phyloP scores from a whole-genome alignment of 106 monocot species.

The Dactylorhiza incarnata region DNA sequence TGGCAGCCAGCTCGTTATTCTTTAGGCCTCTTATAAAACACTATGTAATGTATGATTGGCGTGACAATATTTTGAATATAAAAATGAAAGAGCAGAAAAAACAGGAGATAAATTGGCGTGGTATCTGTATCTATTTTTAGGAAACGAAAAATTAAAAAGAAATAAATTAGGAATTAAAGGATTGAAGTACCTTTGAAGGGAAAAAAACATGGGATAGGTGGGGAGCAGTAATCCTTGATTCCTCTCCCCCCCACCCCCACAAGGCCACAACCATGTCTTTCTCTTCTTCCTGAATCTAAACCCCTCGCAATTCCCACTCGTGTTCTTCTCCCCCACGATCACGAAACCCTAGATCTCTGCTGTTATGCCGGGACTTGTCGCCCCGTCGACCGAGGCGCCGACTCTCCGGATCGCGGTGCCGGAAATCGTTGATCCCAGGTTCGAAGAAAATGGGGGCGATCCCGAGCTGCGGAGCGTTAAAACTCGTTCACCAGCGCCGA shows the following conservation, averaged over 20 bases:
- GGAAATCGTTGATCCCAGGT: constrained; percentile 8
- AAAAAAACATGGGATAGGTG: not conserved
- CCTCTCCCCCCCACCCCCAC: not conserved
- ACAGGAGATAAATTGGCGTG: too few species aligned
- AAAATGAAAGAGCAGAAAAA: too few species aligned
- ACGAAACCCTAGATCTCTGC: constrained; percentile 9
- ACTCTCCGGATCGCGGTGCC: constrained; percentile 28
- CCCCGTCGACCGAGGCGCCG: constrained; percentile 31
- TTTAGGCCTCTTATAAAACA: too few species aligned
- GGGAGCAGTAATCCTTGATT: constrained; percentile 4
- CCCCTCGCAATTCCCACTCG: not conserved
- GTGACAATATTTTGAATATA: too few species aligned
- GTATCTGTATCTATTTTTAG: too few species aligned
- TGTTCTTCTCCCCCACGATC: not conserved
- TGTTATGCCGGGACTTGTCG: constrained; percentile 59
- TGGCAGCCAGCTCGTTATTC: too few species aligned
- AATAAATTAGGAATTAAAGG: too few species aligned
- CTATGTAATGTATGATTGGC: too few species aligned
- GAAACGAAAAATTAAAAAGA: too few species aligned
- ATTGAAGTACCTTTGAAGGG: not conserved
- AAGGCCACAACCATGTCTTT: not conserved
- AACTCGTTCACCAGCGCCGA: constrained; percentile 9
- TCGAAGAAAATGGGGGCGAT: constrained; percentile 10
- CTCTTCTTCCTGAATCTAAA: not conserved
- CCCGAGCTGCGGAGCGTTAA: constrained; percentile 10